Base-by-base conservation (phyloP, 2,329 filamentous ascomycete species). In the Neophaeococcomyces mojaviensis region DNA sequence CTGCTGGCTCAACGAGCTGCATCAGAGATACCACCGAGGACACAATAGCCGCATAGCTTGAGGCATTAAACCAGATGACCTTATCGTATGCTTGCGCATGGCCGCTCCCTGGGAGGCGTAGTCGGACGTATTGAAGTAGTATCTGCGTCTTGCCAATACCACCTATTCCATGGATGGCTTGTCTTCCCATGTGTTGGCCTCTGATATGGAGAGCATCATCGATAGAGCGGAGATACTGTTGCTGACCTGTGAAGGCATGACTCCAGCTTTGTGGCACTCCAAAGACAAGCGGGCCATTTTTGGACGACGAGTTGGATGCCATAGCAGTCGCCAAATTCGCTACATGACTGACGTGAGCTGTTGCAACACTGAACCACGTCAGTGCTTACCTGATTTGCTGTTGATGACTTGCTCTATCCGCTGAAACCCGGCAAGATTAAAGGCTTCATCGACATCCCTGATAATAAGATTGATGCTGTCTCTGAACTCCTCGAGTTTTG, bases 81-180 rank as follows among this genome's bases (percentile, higher is more conserved):
- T 18, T 12, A 30, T 5, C 31, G 19, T 45, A 45, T 12, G 8
- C n/a, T 13, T 9, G 5, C 4, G 33, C 5, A 10, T 19, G 3
- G 7, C 24, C 10, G 13, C 3, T n/a, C 4, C 7, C 13, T 3
- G 13, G 5, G 18, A 32, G 3, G 13, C 19, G 30, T 6, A 28
- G 13, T 9, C 36, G 8, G 4, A 32, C 42, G 24, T 37, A 45
- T n/a, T 31, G 5, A 18, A 31, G 42, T 5, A 38, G 15, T 15
- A 45, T 26, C 24, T 45, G 42, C 5, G 32, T 45, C 24, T 45
- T 45, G 20, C 42, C 42, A 38, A 45, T 45, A 34, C 42, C 42
- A 26, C 33, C 33, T 13, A 45, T 37, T 4, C 42, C 42, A 15
- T 20, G 38, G 7, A 45, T 13, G 9, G 42, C 42, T 8, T 35